Evolutionary conservation across 768 basidiomycete species (phyloP), one percentile per base, ranked within the genome.

Genomic region (Strobilomyces confusus): DNA sequence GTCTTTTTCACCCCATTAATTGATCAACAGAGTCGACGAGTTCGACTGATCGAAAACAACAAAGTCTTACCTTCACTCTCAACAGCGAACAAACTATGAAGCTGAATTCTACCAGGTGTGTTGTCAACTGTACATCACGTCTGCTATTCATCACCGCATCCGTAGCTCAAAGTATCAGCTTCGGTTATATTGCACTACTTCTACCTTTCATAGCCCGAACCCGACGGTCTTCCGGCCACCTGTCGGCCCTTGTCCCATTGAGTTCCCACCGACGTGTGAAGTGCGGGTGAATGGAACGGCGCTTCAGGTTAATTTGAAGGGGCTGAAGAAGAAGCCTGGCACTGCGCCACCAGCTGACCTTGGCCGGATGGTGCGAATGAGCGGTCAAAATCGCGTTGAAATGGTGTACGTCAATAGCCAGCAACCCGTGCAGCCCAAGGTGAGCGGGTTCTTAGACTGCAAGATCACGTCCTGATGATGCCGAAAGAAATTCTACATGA

Each of bases 241-340:
- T 52, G 61, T 70, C 41, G 67, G 73, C 17, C 81, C 82, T 17
- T 90, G 88, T 64, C 89, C 82, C 5, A 82, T 95, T 44, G 93
- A 97, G 75, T 97, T 95, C 61, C 93, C 93, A 22, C 83, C 86
- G 9, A 89, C 89, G 9, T 93, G 89, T 65, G 93, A 97, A 80
- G 86, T 95, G 47, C 86, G 91, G 64, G 82, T 95, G 36, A 95
- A 97, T 69, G 77, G 73, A 50, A 75, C 75, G 3, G 77, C 81
- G 49, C 72, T 95, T 29, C 74, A 74, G 19, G 90, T 86, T 34
- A 94, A 87, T 67, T 69, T 93, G 57, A 92, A 92, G 68, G 94
- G 94, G 5, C 72, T 95, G 66, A 97, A 97, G 79, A 97, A 97
- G 77, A 94, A 90, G 61, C 88, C 92, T 26, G 93, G 93, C 4